Percentiles rank a stretch among this genome's conserved stretches.
Conservation (phyloP, 768 basidiomycete genomes). For the Rhodosporidiobolus odoratus region DNA sequence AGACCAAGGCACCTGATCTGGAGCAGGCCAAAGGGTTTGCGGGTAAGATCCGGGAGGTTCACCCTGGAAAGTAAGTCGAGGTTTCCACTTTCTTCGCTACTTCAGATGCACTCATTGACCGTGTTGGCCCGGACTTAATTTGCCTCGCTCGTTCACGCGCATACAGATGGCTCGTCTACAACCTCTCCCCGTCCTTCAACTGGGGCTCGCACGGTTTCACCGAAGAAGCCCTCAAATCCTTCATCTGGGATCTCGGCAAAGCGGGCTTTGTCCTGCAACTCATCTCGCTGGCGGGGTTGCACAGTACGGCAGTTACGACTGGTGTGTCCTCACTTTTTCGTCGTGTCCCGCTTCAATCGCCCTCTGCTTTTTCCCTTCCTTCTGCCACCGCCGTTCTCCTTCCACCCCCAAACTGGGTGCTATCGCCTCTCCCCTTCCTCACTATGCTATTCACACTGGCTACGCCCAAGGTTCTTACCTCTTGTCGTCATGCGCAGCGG, state of each 20-base stretch:
- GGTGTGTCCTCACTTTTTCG: conserved; percentile 50
- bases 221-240: conserved; percentile 75
- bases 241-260: conserved; percentile 87
- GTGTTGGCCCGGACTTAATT: background rate
- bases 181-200: conserved; percentile 73
- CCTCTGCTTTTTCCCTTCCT: background rate
- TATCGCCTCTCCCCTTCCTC: too few species aligned
- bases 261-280: conserved; percentile 96
- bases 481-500: conserved; percentile 49
- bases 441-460: too few species aligned
- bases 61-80: conserved; percentile 65
- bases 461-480: background rate
- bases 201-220: conserved; percentile 76
- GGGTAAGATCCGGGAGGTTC: conserved; percentile 62
- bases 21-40: conserved; percentile 74
- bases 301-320: conserved; percentile 72
- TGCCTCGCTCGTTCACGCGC: background rate
- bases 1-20: conserved; percentile 82
- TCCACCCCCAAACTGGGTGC: too few species aligned
- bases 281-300: conserved; percentile 84
- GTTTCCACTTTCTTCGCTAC: too few species aligned
- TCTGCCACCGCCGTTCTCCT: too few species aligned
- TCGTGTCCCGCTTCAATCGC: too few species aligned
- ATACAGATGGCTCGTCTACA: conserved; percentile 77
- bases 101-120: too few species aligned